Conservation (phyloP, 2,329 filamentous ascomycete species). For the Alternaria arborescens region DNA sequence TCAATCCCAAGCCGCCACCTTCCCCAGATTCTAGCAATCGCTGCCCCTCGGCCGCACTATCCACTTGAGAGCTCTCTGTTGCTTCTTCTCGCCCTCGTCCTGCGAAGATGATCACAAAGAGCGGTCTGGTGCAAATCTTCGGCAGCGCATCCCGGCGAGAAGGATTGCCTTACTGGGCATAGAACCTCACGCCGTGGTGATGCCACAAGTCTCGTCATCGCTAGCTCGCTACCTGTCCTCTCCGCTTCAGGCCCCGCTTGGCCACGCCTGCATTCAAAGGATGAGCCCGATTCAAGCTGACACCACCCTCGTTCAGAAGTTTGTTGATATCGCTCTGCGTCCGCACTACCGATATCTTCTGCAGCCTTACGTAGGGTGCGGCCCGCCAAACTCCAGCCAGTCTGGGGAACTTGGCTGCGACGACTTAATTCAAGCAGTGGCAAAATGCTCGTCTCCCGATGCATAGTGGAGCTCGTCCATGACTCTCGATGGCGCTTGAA, state of each 20-base stretch:
- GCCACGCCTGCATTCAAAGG: slow-evolving; percentile 3
- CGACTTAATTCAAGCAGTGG: slow-evolving; percentile 8
- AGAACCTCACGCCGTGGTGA: slow-evolving; percentile 39
- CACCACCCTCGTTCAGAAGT: slow-evolving; percentile 1
- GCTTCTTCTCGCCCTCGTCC: slow-evolving; percentile 15
- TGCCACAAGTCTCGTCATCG: slow-evolving; percentile 32
- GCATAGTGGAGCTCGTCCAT: slow-evolving; percentile 1
- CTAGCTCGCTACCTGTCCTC: slow-evolving; percentile 23
- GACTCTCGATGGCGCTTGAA: slow-evolving; percentile 8
- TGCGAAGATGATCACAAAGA: slow-evolving; percentile 17
- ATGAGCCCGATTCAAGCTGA: not conserved
- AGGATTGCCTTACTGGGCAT: slow-evolving; percentile 25
- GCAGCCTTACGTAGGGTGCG: slow-evolving; percentile 24
- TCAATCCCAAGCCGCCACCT: slow-evolving; percentile 23
- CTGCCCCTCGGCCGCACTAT: slow-evolving; percentile 9
- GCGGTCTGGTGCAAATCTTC: slow-evolving; percentile 29
- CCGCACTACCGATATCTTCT: slow-evolving; percentile 14
- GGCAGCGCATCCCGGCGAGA: slow-evolving; percentile 20
- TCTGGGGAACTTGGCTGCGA: not conserved
- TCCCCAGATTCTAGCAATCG: slow-evolving; percentile 34
- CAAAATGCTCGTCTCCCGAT: slow-evolving; percentile 14
- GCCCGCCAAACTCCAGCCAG: not conserved
- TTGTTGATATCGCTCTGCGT: slow-evolving; percentile 26
- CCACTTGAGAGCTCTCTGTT: slow-evolving; percentile 10
- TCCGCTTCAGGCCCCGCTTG: slow-evolving; percentile 23